phyloP scores from a whole-genome alignment of 352 stramenopile species.

The Globisporangium polare region DNA sequence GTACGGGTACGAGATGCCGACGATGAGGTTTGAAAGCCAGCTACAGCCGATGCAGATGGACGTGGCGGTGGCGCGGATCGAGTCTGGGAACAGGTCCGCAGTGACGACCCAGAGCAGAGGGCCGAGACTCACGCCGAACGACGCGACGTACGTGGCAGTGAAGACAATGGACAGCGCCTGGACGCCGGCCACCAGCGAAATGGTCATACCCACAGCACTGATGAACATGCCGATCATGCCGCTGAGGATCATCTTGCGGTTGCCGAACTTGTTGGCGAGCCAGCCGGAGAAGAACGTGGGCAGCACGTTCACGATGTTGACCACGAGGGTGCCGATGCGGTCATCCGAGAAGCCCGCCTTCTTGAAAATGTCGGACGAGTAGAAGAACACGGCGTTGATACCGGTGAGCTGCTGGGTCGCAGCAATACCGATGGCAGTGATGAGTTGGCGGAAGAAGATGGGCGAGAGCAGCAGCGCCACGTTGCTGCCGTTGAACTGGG shows the following conservation, averaged over 20 bases:
- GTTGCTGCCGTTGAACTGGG: too few species aligned
- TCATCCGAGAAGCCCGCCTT: conserved; percentile 33
- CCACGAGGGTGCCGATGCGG: conserved; percentile 35
- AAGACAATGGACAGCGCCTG: conserved; percentile 44
- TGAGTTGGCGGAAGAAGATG: conserved; percentile 9
- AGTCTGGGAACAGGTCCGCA: conserved; percentile 56
- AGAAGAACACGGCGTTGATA: conserved; percentile 56
- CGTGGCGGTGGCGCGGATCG: conserved; percentile 37
- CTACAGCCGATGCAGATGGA: conserved; percentile 32
- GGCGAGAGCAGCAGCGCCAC: conserved; percentile 30
- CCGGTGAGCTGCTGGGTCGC: conserved; percentile 45
- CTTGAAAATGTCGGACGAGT: conserved; percentile 42
- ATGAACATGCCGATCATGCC: conserved; percentile 40
- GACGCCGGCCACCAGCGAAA: conserved; percentile 27
- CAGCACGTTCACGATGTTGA: conserved; percentile 44
- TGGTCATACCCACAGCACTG: conserved; percentile 42
- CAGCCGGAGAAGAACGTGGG: conserved; percentile 27
- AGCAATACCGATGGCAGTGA: too few species aligned
- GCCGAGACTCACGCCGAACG: conserved; percentile 60
- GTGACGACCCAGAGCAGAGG: conserved; percentile 61
- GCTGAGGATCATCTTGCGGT: conserved; percentile 47
- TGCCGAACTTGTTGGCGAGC: conserved; percentile 40
- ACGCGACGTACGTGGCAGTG: conserved; percentile 52
- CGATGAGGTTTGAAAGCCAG: conserved; percentile 26
- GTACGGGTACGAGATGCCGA: conserved; percentile 39